These are phyloP conservation scores for Knufia fluminis DNA, from an alignment of 2,329 filamentous ascomycete genomes.

Conservation along the genomic window DNA sequence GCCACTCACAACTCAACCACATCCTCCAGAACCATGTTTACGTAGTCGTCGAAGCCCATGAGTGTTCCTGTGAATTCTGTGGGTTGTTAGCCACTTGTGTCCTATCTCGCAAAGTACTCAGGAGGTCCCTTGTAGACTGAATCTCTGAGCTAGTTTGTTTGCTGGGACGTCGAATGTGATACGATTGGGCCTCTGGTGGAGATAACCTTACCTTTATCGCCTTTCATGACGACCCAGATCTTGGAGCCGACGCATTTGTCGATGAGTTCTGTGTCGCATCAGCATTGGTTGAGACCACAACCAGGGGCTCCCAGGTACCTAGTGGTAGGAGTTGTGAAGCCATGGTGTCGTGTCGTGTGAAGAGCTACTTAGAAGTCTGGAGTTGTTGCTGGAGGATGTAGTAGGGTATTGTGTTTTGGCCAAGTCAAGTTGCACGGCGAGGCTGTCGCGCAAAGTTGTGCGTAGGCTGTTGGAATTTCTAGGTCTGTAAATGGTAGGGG, in stretches of 20 bases:
- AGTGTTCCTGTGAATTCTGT: slow-evolving; percentile 91
- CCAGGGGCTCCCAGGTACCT: slow-evolving; percentile 41
- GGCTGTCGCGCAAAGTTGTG: no score
- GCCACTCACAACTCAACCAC: slow-evolving; percentile 84
- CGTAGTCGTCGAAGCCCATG: slow-evolving; percentile 96
- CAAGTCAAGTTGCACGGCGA: no score
- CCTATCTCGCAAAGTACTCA: no score
- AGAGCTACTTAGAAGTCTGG: not conserved
- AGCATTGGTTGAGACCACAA: no score
- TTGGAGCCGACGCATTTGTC: slow-evolving; percentile 97
- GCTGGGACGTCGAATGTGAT: not conserved
- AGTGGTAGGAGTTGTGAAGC: slow-evolving; percentile 65
- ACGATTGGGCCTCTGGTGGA: not conserved
- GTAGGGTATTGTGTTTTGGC: not conserved
- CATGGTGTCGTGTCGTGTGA: slow-evolving; percentile 37
- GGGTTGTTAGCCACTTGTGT: not conserved
- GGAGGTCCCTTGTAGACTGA: no score
- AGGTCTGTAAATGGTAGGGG: no score
- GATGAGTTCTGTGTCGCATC: slow-evolving; percentile 65
- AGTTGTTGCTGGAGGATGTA: not conserved
- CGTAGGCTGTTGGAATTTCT: no score
- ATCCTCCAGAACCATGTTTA: slow-evolving; percentile 98
- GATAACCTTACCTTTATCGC: slow-evolving; percentile 69
- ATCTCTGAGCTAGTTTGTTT: no score
- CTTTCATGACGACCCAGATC: slow-evolving; percentile 99